Evolutionary conservation across 768 basidiomycete genomes (phyloP).

Genomic region (Auricularia heimuer): DNA sequence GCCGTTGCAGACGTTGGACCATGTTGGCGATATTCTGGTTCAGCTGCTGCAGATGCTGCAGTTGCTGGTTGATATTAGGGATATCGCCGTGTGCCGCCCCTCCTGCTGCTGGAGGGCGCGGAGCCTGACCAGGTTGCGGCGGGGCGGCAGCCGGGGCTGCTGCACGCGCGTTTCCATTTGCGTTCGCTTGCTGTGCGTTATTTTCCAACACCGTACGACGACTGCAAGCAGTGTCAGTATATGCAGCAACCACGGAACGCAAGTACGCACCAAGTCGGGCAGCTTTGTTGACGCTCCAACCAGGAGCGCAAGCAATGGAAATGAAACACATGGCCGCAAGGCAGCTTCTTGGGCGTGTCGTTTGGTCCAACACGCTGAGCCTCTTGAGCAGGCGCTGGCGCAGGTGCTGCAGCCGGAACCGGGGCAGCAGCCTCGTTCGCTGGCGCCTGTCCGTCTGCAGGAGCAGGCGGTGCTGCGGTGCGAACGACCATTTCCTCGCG

Average conservation of each 20-base stretch:
- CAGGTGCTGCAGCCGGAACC: conserved; percentile 12
- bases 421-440: conserved; percentile 13
- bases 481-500: conserved; percentile 81
- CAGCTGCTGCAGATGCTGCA: conserved; percentile 14
- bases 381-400: conserved; percentile 13
- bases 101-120: conserved; percentile 16
- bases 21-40: conserved; percentile 10
- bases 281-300: conserved; percentile 97
- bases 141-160: neutral
- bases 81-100: conserved; percentile 23
- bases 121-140: conserved; percentile 18
- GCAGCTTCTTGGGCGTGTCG: conserved; percentile 91
- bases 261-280: conserved; percentile 82
- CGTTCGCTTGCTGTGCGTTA: conserved; percentile 12
- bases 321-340: conserved; percentile 97
- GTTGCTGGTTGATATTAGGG: conserved; percentile 11
- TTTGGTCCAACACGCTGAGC: conserved; percentile 60
- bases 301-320: conserved; percentile 95
- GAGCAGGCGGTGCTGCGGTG: conserved; percentile 6
- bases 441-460: conserved; percentile 8
- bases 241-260: neutral
- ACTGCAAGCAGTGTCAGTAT: conserved; percentile 26
- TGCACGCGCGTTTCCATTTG: conserved; percentile 9
- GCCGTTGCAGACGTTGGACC: neutral
- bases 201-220: conserved; percentile 69